phyloP scores from a whole-genome alignment of 768 basidiomycete species.

The Rhizopogon rudus region DNA sequence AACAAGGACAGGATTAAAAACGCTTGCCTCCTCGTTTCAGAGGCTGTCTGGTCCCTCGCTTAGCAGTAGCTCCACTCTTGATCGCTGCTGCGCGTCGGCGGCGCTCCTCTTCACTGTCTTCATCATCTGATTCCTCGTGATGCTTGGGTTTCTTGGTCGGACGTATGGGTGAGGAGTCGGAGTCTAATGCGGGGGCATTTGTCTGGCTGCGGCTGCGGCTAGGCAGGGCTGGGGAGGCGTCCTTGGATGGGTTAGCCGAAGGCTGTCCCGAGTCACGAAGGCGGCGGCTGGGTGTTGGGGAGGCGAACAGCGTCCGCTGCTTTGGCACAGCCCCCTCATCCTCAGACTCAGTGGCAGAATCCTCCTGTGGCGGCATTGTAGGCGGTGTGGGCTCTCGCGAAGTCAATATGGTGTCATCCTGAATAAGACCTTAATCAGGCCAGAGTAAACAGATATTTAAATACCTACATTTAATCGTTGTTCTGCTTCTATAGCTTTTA shows the following conservation, averaged over 20 bases:
- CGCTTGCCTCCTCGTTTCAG: conserved; percentile 72
- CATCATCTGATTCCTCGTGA: conserved; percentile 38
- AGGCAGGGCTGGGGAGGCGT: conserved; percentile 1
- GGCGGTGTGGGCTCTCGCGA: conserved; percentile 10
- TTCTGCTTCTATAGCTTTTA: neutral
- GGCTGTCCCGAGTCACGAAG: conserved; percentile 6
- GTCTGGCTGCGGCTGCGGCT: conserved; percentile 19
- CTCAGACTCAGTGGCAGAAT: conserved; percentile 26
- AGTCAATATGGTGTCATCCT: conserved; percentile 1
- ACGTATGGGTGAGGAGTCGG: conserved; percentile 48
- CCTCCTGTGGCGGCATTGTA: conserved; percentile 10
- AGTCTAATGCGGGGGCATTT: conserved; percentile 30
- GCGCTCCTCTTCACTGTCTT: conserved; percentile 55
- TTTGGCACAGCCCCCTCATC: conserved; percentile 8
- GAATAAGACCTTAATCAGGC: neutral
- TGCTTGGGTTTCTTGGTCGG: conserved; percentile 46
- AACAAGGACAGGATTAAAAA: conserved; percentile 40
- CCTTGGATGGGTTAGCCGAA: conserved; percentile 16
- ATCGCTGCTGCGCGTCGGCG: conserved; percentile 37
- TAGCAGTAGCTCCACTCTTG: conserved; percentile 33
- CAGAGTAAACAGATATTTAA: neutral
- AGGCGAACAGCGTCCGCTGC: conserved; percentile 8
- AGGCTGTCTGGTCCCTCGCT: conserved; percentile 63
- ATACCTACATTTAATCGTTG: conserved; percentile 16
- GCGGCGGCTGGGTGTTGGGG: conserved; percentile 12